Conservation (phyloP, 768 basidiomycete species). For the Postia placenta region DNA sequence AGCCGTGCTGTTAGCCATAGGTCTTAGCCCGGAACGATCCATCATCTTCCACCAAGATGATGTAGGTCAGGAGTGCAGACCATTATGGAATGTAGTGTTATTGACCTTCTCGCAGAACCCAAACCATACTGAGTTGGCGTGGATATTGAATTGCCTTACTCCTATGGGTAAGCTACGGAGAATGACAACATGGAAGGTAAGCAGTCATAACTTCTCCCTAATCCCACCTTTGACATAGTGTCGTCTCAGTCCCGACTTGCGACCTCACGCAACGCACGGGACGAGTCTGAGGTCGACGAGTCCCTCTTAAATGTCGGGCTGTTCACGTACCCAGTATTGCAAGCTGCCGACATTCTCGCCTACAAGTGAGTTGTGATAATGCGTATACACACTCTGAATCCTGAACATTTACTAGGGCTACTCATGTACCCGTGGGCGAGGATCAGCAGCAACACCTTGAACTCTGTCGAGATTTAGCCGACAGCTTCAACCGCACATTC, state of each 20-base stretch:
- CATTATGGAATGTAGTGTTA: neutral
- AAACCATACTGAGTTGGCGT: constrained; percentile 81
- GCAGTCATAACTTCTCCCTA: constrained; percentile 5
- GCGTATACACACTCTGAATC: neutral
- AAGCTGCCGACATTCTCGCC: constrained; percentile 86
- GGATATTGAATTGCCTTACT: constrained; percentile 84
- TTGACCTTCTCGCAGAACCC: constrained; percentile 47
- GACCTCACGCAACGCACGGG: constrained; percentile 63
- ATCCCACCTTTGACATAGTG: too few species aligned
- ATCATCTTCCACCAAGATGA: constrained; percentile 87
- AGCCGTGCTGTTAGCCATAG: constrained; percentile 78
- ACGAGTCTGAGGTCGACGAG: constrained; percentile 77
- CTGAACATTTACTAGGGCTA: constrained; percentile 46
- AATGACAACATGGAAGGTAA: constrained; percentile 97
- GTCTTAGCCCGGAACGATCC: constrained; percentile 70
- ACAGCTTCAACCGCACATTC: constrained; percentile 74
- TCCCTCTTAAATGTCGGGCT: constrained; percentile 77
- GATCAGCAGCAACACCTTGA: constrained; percentile 96
- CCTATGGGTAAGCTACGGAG: constrained; percentile 76
- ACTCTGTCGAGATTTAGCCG: constrained; percentile 77
- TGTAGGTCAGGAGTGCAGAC: constrained; percentile 37
- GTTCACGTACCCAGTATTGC: constrained; percentile 88
- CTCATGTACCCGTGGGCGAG: constrained; percentile 93
- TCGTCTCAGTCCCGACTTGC: constrained; percentile 67
- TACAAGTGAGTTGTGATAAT: constrained; percentile 57